Evolutionary conservation across 306 rosid species (phyloP).

Genomic region (Quercus cerris): DNA sequence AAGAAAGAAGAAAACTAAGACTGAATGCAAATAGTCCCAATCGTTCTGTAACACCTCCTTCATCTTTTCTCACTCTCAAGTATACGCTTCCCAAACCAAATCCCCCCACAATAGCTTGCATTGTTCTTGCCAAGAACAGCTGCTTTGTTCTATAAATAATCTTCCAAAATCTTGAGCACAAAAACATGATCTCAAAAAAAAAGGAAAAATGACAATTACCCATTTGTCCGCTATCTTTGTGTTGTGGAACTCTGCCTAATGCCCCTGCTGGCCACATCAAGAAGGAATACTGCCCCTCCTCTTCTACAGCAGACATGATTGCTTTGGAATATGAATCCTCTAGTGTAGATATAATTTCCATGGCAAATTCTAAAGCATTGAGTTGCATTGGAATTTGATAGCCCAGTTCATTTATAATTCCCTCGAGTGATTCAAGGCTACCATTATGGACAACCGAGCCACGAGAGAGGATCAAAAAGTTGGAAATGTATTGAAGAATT

Average conservation of each 20-base stretch:
- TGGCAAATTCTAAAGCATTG: constrained; percentile 74
- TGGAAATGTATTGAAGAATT: constrained; percentile 65
- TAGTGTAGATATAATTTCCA: constrained; percentile 61
- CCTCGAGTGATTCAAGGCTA: constrained; percentile 59
- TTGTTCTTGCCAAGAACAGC: constrained; percentile 72
- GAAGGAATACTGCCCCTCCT: constrained; percentile 23
- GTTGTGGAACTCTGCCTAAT: constrained; percentile 5
- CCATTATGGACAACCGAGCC: constrained; percentile 77
- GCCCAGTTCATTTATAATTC: constrained; percentile 43
- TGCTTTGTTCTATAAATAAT: constrained; percentile 86
- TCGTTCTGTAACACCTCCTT: constrained; percentile 70
- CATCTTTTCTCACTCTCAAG: constrained; percentile 57
- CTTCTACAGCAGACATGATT: constrained; percentile 5
- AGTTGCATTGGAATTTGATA: constrained; percentile 64
- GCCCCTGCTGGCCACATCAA: constrained; percentile 39
- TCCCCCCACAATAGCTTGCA: constrained; percentile 92
- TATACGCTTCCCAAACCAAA: constrained; percentile 79
- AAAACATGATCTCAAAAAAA: constrained; percentile 62
- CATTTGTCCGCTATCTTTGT: constrained; percentile 1
- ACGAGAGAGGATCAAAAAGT: constrained; percentile 67
- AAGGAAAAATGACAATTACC: constrained; percentile 7
- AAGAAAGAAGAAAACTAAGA: constrained; percentile 80
- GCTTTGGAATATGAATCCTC: constrained; percentile 41
- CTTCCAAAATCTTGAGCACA: constrained; percentile 86
- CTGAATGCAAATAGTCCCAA: constrained; percentile 85